Evolutionary conservation across 345 rosid species (phyloP).

Genomic region (Erodium maritimum): DNA sequence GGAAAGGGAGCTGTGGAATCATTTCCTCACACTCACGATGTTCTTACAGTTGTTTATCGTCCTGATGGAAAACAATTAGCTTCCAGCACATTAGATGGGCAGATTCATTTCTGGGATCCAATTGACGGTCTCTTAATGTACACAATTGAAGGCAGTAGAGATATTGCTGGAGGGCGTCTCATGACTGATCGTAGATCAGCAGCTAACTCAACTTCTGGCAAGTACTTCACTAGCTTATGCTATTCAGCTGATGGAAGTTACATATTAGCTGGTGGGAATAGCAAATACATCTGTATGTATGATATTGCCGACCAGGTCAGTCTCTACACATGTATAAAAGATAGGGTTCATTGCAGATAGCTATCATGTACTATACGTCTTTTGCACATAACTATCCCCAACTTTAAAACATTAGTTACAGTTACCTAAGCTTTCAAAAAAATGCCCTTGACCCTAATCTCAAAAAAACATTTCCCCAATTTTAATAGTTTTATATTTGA

Average conservation of each 20-base stretch:
- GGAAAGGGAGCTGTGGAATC: constrained; percentile 84
- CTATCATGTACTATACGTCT: no score
- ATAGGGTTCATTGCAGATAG: no score
- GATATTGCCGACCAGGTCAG: constrained; percentile 93
- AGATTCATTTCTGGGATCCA: constrained; percentile 95
- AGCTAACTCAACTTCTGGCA: constrained; percentile 90
- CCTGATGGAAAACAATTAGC: constrained; percentile 96
- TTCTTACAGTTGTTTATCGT: constrained; percentile 74
- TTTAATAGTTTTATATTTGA: no score
- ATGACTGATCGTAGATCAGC: constrained; percentile 88
- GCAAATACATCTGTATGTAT: constrained; percentile 95
- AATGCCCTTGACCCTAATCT: no score
- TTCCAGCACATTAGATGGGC: constrained; percentile 85
- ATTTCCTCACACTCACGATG: constrained; percentile 83
- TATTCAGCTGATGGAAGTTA: constrained; percentile 95
- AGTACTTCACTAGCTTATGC: constrained; percentile 81
- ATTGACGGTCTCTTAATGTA: constrained; percentile 74
- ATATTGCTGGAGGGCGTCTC: constrained; percentile 88
- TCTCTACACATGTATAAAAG: not conserved
- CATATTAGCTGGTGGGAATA: constrained; percentile 85
- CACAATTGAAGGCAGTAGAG: constrained; percentile 94
- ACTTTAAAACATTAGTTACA: no score
- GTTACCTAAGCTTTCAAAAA: no score
- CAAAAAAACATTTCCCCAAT: no score
- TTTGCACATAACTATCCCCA: no score